Evolutionary conservation across 495 filamentous ascomycete species (phyloP).

Genomic region (Daldinia loculata): DNA sequence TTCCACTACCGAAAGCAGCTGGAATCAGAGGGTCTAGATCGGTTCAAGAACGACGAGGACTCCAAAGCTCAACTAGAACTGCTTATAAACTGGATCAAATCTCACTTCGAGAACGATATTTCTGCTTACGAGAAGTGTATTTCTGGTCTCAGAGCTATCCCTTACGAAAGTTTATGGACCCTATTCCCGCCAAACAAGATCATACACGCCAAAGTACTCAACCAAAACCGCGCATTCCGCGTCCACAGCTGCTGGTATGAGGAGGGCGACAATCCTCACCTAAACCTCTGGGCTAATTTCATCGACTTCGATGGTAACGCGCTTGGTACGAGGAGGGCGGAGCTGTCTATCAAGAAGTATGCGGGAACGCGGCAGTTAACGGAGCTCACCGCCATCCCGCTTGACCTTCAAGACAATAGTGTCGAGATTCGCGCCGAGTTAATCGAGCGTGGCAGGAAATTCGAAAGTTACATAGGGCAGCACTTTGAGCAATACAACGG

Average conservation of each 20-base stretch:
- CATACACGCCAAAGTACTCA: constrained; percentile 38
- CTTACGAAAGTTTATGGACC: constrained; percentile 50
- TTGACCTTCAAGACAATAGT: constrained; percentile 41
- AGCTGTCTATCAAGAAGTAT: constrained; percentile 44
- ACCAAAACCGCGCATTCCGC: constrained; percentile 46
- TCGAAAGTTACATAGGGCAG: constrained; percentile 45
- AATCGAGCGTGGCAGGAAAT: constrained; percentile 46
- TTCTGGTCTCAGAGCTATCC: constrained; percentile 41
- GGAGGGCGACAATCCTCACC: constrained; percentile 7
- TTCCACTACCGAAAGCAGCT: constrained; percentile 48
- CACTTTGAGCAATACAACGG: constrained; percentile 46
- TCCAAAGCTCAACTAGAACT: constrained; percentile 42
- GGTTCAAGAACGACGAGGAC: constrained; percentile 46
- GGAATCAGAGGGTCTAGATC: constrained; percentile 36
- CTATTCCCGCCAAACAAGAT: constrained; percentile 46
- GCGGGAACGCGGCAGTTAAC: constrained; percentile 35
- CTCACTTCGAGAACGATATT: constrained; percentile 47
- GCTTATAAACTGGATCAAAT: constrained; percentile 49
- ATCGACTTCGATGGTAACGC: constrained; percentile 50
- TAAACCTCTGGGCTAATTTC: constrained; percentile 30
- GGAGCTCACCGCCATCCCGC: constrained; percentile 42
- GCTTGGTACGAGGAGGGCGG: constrained; percentile 36
- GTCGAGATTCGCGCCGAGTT: constrained; percentile 36
- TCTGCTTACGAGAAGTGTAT: constrained; percentile 45
- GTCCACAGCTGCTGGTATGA: constrained; percentile 40